Conservation (phyloP, 2,329 filamentous ascomycete genomes). For the Domatiomyces globalis region DNA sequence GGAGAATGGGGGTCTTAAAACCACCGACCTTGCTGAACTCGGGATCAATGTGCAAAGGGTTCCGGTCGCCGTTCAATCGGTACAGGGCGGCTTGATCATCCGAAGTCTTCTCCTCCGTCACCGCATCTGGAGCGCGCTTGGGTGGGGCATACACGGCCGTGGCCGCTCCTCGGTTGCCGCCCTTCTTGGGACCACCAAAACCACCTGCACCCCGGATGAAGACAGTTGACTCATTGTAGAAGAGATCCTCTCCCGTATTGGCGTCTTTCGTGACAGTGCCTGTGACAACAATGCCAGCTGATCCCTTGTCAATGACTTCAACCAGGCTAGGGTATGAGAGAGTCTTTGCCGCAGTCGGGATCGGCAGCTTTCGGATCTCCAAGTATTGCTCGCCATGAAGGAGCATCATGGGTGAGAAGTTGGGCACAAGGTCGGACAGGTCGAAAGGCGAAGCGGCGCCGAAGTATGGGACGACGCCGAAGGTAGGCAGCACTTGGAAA, state of each 20-base stretch:
- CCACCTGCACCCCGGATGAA: slow-evolving; percentile 86
- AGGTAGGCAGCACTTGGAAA: slow-evolving; percentile 80
- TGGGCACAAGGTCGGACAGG: slow-evolving; percentile 71
- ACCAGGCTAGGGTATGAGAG: slow-evolving; percentile 43
- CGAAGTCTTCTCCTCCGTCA: slow-evolving; percentile 72
- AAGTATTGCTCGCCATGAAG: slow-evolving; percentile 98
- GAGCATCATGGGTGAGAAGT: slow-evolving; percentile 97
- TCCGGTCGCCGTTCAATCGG: slow-evolving; percentile 84
- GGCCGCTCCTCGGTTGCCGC: slow-evolving; percentile 60
- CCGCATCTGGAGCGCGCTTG: slow-evolving; percentile 58
- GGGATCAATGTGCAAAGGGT: slow-evolving; percentile 92
- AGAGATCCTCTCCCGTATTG: slow-evolving; percentile 72
- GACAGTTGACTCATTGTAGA: slow-evolving; percentile 92
- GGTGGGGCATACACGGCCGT: slow-evolving; percentile 70
- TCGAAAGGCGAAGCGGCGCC: slow-evolving; percentile 66
- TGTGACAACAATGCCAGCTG: slow-evolving; percentile 66
- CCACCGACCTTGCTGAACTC: slow-evolving; percentile 88
- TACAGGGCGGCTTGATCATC: slow-evolving; percentile 90
- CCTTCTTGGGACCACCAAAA: slow-evolving; percentile 72
- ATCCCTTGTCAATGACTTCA: slow-evolving; percentile 93
- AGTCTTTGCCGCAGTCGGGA: slow-evolving; percentile 42
- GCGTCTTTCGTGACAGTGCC: slow-evolving; percentile 74
- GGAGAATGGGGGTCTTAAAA: slow-evolving; percentile 86
- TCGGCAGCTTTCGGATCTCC: slow-evolving; percentile 80
- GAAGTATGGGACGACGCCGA: slow-evolving; percentile 90